Base-by-base conservation (phyloP, 352 stramenopile genomes). In the Albugo laibachii region DNA sequence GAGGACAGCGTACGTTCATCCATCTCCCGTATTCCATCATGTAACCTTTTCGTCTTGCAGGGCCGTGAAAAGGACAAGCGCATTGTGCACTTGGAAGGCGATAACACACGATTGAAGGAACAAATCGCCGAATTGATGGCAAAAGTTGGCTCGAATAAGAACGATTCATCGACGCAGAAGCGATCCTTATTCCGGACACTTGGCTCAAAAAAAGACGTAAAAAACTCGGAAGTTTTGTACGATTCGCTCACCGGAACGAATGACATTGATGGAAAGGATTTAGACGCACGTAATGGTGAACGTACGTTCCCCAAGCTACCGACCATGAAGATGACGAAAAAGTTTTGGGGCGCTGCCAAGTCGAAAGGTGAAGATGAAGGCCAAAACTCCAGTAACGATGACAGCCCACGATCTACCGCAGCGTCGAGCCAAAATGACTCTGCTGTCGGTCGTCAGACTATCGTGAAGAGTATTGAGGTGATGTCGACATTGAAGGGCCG, bases 401-500 rank as follows among this genome's bases (percentile, higher is more conserved):
- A 65, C 40, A 69, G 56, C 39, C 62, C 60, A 20, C 54, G 60
- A 38, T 56, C 49, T 41, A 76, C 66, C 48, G 66, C 63, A 54
- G 68, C 58, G 13, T 71, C 62, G 18, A 66, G 54, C 42, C 52
- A 58, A 19, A 50, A 54, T 4, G 62, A 70, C 45, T 72, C 62
- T 52, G 63, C 59, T 13, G 41, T 61, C 27, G 80, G 68, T 35
- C 69, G 73, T 47, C 69, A 86, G 55, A 89, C 76, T 37, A 70
- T 86, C 15, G 67, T 88, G 34, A 77, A 82, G 52, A 81, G 66
- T 50, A 62, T 85, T 50, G 75, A 83, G 41, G 70, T 72, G 37
- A 87, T 87, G 75, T 78, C 76, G 47, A 82, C 54, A 43, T 45
- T 85, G 34, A 86, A 86, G 72, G 76, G 76, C 45, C 71, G 73